Base-by-base conservation (phyloP, 1,284 basidiomycete genomes). In the Ceratobasidium theobromae region DNA sequence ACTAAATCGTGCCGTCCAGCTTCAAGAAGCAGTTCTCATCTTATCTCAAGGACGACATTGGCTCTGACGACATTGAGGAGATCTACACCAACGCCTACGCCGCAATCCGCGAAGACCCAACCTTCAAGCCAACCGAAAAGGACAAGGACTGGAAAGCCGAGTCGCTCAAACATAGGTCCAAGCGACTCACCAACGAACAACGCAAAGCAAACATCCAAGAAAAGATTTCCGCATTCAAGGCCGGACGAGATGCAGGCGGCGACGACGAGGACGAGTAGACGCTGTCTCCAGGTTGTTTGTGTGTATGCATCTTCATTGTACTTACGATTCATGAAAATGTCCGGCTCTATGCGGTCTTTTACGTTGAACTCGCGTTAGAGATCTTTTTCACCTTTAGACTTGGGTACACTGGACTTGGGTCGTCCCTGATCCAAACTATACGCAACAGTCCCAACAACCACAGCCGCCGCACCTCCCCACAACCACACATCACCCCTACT, bases 11-110 rank as follows among this genome's bases (percentile, higher is more conserved):
- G 53, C 5, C 14, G 32, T 38, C 21, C 70, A 93, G 91, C 74
- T 98, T 98, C 86, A 98, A 98, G 86, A 98, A 96, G 84, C 96
- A 98, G 77, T 98, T 98, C 81, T 76, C 96, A 12, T 85, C 87
- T 40, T 98, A 98, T 80, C 93, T 99, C 71, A 94, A 91, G 53
- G 94, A 97, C 77, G 97, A 91, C 72, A 80, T 99, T 72, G 93
- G 93, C 69, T 96, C 94, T 1, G 97, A 96, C 72, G 96, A 99
- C 75, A 94, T 99, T 3, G 95, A 99, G 80, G 97, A 98, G 77
- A 89, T 99, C 72, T 98, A 91, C 83, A 85, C 85, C 66, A 88
- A 87, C 73, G 94, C 93, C 1, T 91, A 95, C 78, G 87, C 89
- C 62, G 91, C 93, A 70, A 99, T 99, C 79, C 93, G 97, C 71